phyloP scores from a whole-genome alignment of 768 basidiomycete genomes.

The Candolleomyces aberdarensis region DNA sequence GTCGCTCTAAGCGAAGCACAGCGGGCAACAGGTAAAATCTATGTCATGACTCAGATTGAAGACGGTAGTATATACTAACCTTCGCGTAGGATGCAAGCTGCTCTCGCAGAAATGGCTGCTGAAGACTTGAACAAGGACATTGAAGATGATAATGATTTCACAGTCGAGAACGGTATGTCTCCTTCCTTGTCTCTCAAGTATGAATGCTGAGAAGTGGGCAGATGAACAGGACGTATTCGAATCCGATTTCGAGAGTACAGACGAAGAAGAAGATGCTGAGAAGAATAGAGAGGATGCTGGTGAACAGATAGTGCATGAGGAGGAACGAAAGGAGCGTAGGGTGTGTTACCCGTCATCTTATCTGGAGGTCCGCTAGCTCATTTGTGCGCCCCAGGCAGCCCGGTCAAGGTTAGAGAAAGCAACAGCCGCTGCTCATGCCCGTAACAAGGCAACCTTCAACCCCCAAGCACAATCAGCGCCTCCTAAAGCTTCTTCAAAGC shows the following conservation, averaged over 20 bases:
- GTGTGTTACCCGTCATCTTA: slow-evolving; percentile 22
- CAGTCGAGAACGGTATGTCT: slow-evolving; percentile 54
- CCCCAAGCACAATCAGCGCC: slow-evolving; percentile 38
- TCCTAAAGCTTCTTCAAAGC: slow-evolving; percentile 11
- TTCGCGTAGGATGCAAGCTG: slow-evolving; percentile 65
- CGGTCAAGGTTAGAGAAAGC: slow-evolving; percentile 58
- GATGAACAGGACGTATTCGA: slow-evolving; percentile 82
- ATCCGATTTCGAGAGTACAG: slow-evolving; percentile 84
- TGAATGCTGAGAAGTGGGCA: slow-evolving; percentile 22
- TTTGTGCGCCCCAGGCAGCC: slow-evolving; percentile 37
- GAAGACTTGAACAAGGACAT: slow-evolving; percentile 56
- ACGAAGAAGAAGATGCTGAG: slow-evolving; percentile 62
- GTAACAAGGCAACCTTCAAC: slow-evolving; percentile 66
- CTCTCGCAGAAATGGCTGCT: slow-evolving; percentile 64
- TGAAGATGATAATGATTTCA: slow-evolving; percentile 76
- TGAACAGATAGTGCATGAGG: slow-evolving; percentile 56
- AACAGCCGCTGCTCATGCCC: slow-evolving; percentile 63
- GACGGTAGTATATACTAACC: slow-evolving; percentile 12
- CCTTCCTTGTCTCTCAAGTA: background rate
- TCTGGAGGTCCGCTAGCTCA: background rate
- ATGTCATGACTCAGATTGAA: background rate
- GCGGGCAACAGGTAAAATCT: slow-evolving; percentile 71
- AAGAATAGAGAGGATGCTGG: slow-evolving; percentile 42
- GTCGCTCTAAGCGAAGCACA: slow-evolving; percentile 67
- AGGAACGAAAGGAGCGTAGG: slow-evolving; percentile 54